phyloP scores from a whole-genome alignment of 768 basidiomycete species.

The Suillus variegatus region DNA sequence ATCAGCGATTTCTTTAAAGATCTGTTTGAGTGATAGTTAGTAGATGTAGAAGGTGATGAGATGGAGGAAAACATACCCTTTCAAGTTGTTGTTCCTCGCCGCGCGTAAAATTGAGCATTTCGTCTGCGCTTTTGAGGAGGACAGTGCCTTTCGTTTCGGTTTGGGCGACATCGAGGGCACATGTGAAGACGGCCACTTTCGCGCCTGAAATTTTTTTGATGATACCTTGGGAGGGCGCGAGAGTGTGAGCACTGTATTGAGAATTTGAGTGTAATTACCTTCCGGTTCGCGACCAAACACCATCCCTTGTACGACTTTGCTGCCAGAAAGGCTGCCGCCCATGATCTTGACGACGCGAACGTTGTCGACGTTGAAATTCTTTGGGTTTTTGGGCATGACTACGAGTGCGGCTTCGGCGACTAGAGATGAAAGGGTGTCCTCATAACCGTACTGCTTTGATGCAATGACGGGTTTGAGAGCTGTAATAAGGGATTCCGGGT shows the following conservation, averaged over 20 bases:
- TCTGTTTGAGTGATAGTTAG: conserved; percentile 48
- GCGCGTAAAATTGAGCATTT: conserved; percentile 94
- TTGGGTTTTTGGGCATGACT: conserved; percentile 86
- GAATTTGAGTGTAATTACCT: conserved; percentile 44
- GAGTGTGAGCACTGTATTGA: neutral
- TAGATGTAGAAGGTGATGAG: neutral
- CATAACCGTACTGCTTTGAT: conserved; percentile 95
- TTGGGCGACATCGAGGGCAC: conserved; percentile 88
- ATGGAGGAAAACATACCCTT: conserved; percentile 50
- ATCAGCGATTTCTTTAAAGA: conserved; percentile 96
- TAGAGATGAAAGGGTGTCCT: conserved; percentile 76
- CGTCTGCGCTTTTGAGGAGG: conserved; percentile 90
- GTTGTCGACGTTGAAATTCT: conserved; percentile 97
- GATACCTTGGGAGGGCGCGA: conserved; percentile 47
- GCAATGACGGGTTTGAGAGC: conserved; percentile 93
- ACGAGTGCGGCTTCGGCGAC: conserved; percentile 92
- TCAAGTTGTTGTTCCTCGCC: conserved; percentile 98
- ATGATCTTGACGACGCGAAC: conserved; percentile 99
- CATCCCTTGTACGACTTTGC: conserved; percentile 95
- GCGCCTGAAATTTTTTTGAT: conserved; percentile 82
- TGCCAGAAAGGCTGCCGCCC: conserved; percentile 85
- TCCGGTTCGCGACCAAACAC: conserved; percentile 97
- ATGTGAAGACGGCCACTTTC: conserved; percentile 96
- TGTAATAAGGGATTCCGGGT: conserved; percentile 65
- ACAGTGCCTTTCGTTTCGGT: conserved; percentile 99